A percentile compares a stretch with the other conserved stretches of the same genome.
Evolutionary conservation across 768 basidiomycete species (phyloP).

Genomic region (Amanita pallidorosea): DNA sequence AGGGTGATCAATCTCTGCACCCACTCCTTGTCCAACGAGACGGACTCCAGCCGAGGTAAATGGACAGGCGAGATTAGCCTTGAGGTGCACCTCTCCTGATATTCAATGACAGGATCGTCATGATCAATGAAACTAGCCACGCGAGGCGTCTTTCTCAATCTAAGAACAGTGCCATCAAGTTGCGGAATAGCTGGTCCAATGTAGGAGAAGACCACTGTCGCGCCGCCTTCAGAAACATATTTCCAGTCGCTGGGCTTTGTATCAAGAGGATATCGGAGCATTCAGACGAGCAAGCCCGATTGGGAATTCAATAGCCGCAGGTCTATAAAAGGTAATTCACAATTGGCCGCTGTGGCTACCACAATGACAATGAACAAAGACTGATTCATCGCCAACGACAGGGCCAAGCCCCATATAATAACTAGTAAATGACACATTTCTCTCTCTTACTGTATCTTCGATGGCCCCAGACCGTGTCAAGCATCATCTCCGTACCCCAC

Average conservation of each 20-base stretch:
- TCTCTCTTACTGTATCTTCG: not conserved
- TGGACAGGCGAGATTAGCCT: constrained; percentile 49
- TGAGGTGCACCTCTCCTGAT: constrained; percentile 54
- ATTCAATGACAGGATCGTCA: constrained; percentile 31
- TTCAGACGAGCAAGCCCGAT: too few relatives aligned
- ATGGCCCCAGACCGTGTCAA: not conserved
- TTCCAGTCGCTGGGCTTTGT: constrained; percentile 48
- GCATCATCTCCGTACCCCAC: not conserved
- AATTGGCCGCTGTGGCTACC: not conserved
- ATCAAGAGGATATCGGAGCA: not conserved
- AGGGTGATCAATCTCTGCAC: constrained; percentile 36
- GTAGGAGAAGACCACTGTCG: constrained; percentile 84
- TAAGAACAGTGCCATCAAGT: constrained; percentile 60
- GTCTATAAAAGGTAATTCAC: not conserved
- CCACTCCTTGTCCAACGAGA: constrained; percentile 46
- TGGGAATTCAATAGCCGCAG: not conserved
- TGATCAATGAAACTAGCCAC: not conserved
- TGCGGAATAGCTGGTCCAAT: constrained; percentile 36
- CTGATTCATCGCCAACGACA: not conserved
- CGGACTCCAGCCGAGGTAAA: constrained; percentile 47
- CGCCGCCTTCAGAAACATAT: constrained; percentile 90
- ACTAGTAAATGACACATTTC: not conserved
- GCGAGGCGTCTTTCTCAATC: constrained; percentile 53
- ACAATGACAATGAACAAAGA: not conserved
- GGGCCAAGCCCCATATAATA: not conserved